phyloP scores from a whole-genome alignment of 2,329 filamentous ascomycete species.

The Cyphellophora europaea region DNA sequence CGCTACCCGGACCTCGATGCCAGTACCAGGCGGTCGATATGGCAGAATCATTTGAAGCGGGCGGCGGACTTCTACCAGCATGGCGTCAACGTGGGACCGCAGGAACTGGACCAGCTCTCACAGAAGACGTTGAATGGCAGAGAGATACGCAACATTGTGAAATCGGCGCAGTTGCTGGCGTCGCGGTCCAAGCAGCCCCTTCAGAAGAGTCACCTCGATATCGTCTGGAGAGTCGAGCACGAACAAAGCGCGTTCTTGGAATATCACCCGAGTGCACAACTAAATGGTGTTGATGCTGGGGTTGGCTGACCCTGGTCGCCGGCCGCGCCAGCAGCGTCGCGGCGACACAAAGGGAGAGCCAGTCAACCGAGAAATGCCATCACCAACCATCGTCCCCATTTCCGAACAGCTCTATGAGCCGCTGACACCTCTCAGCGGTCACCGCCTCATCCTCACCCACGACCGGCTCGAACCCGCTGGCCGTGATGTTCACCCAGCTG shows the following conservation, averaged over 20 bases:
- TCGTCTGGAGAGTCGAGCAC: neutral
- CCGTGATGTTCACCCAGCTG: too few species aligned
- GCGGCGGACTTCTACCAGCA: neutral
- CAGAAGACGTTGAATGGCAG: constrained; percentile 21
- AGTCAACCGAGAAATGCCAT: too few species aligned
- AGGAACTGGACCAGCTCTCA: constrained; percentile 10
- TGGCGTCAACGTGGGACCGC: constrained; percentile 2
- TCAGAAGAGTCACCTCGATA: neutral
- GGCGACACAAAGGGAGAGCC: too few species aligned
- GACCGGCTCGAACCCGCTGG: too few species aligned
- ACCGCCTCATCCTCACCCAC: too few species aligned
- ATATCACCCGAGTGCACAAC: too few species aligned
- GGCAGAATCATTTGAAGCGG: neutral
- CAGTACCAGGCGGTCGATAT: neutral
- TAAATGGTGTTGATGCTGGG: too few species aligned
- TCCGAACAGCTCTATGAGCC: too few species aligned
- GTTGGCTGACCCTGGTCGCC: too few species aligned
- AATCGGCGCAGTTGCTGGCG: constrained; percentile 34
- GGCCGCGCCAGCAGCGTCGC: too few species aligned
- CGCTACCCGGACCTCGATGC: constrained; percentile 18
- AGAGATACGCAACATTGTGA: constrained; percentile 37
- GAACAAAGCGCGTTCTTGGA: neutral
- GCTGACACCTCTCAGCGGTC: too few species aligned
- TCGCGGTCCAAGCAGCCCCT: neutral
- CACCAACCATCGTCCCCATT: too few species aligned